Conservation (phyloP, 1,284 basidiomycete genomes). For the Schizophyllum amplum region DNA sequence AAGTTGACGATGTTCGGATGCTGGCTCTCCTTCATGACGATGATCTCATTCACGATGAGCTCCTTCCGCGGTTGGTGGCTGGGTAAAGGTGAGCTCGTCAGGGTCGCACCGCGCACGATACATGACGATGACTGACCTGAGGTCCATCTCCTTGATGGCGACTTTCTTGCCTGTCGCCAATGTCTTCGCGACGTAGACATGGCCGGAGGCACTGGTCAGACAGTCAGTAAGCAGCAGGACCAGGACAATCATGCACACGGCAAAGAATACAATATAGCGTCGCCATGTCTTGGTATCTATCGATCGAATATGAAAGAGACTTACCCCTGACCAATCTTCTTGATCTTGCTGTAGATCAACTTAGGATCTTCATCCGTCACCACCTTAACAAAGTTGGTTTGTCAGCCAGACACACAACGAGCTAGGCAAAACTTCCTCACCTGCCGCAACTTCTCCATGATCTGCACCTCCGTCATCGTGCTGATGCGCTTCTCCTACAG, state of each 20-base stretch:
- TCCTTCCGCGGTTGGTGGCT: constrained; percentile 91
- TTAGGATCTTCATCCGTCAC: constrained; percentile 87
- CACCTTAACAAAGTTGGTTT: no score
- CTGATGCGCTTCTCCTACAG: constrained; percentile 80
- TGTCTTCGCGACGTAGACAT: constrained; percentile 97
- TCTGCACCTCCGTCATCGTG: constrained; percentile 95
- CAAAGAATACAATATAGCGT: constrained; percentile 5
- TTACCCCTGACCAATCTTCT: constrained; percentile 97
- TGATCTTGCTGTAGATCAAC: constrained; percentile 90
- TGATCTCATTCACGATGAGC: constrained; percentile 96
- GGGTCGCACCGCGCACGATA: no score
- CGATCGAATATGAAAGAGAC: no score
- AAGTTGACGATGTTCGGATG: constrained; percentile 99
- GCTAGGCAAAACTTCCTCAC: neutral
- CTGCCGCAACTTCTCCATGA: constrained; percentile 93
- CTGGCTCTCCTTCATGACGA: constrained; percentile 98
- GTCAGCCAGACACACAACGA: no score
- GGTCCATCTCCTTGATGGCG: constrained; percentile 99
- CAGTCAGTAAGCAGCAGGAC: constrained; percentile 3
- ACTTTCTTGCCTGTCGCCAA: constrained; percentile 85
- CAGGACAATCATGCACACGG: neutral
- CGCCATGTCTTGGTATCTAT: no score
- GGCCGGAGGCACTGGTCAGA: constrained; percentile 79
- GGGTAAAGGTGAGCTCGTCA: no score
- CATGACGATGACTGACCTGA: constrained; percentile 47